Base-by-base conservation (phyloP, 2,329 filamentous ascomycete species). In the Fusarium sp. region DNA sequence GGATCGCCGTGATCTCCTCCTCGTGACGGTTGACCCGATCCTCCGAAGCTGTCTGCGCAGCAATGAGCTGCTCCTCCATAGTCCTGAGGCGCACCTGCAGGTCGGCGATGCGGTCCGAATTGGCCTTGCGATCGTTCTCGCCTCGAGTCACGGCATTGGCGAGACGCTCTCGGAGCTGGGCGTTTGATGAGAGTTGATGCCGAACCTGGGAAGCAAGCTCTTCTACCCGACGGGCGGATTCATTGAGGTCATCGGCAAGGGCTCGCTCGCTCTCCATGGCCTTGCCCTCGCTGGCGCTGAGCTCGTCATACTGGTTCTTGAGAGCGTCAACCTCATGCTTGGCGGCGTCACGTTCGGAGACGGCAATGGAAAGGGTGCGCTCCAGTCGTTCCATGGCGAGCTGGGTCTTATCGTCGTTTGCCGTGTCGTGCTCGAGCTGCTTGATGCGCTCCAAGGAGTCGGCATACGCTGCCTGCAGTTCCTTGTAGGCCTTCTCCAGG, bases 11-110 rank as follows among this genome's bases (percentile, higher is more conserved):
- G 40, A 98, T 89, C 82, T 98, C 95, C 40, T 97, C 94, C 81
- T 98, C 97, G 79, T 98, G 95, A 58, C 91, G 92, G 50, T 90
- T 86, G 66, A 98, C 91, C 42, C 92, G 92, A 58, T 96, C 95
- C 81, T 99, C 97, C 1, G 95, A 96, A 22, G 93, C 90, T 66
- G 94, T 92, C 82, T 98, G 96, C 2, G 96, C 95, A 22, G 90
- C 85, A 63, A 97, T 88, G 25, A 99, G 90, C 77, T 93, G 91
- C 70, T 98, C 95, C 81, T 98, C 97, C 60, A 98, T 90, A 18
- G 86, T 84, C 78, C 93, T 94, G 66, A 99, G 91, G 67, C 92
- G 93, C 71, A 89, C 89, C 81, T 98, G 95, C 81, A 98, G 90
- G 64, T 91, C 89, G 66, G 94, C 94, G 81, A 99, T 98, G 78